Base-by-base conservation (phyloP, 208 protist genomes). In the Trypanosoma platydactyli region DNA sequence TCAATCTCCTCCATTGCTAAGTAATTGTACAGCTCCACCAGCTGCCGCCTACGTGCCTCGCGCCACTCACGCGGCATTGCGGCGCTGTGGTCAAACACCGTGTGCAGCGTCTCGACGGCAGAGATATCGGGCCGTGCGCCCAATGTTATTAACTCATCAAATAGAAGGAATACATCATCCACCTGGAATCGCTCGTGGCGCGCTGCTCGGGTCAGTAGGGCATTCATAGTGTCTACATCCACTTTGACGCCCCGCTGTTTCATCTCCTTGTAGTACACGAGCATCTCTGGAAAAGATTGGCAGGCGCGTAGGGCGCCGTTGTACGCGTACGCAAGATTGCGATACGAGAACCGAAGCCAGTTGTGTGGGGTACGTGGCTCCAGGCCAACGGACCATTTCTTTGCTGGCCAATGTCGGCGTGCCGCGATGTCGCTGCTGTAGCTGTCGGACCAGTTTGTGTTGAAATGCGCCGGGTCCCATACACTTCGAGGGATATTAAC, bases 291-390 rank as follows among this genome's bases (percentile, higher is more conserved):
- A 56, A 96, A 91, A 4, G 79, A 84, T 5, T 68, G 53, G 68
- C 88, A 94, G n/a, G 86, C 77, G 0, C 90, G 82, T 67, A 96
- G 73, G 3, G 90, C 87, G n/a, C 86, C 90, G 56, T 96, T 96
- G 84, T 96, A 96, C 30, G 83, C 88, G 67, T 96, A 96, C 40
- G 90, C 83, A 9, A 96, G 73, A 65, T 96, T 96, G 46, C 90
- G 83, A 29, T 82, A 67, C 16, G 87, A 94, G 65, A 82, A 91
- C 46, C 73, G 79, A 29, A 93, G 73, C 86, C 87, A 96, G 15
- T 96, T 88, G 0, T 67, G 71, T n/a, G 86, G 90, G 25, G 90
- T 94, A 68, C 83, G 78, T 1, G 90, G 90, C 68, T 94, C 86
- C 30, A 94, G 79, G 5, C 83, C 90, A 66, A 96, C 75, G 13